Evolutionary conservation across 106 monocot species (phyloP).

Genomic region (Phalaenopsis equestris): DNA sequence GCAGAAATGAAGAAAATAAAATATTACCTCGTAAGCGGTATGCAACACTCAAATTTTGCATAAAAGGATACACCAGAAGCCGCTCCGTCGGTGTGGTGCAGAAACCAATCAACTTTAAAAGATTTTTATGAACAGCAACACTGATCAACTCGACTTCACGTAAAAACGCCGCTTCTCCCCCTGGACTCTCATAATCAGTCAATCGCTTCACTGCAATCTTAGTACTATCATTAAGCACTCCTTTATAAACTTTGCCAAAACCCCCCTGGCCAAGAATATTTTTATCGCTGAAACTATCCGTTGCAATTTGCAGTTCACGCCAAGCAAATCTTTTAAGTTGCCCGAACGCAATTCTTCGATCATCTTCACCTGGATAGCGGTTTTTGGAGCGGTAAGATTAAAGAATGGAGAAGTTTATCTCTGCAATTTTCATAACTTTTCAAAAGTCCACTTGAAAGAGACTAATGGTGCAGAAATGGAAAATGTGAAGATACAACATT

Average conservation of each 20-base stretch:
- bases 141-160: constrained; percentile 63
- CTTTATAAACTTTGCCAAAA: constrained; percentile 56
- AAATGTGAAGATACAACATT: not conserved
- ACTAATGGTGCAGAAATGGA: not conserved
- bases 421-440: not conserved
- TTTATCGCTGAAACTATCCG: constrained; percentile 43
- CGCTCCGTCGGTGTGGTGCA: constrained; percentile 43
- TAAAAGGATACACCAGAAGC: constrained; percentile 57
- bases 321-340: constrained; percentile 52
- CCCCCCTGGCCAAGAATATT: constrained; percentile 64
- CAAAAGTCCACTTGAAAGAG: not conserved
- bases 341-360: constrained; percentile 35
- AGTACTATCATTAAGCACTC: constrained; percentile 33
- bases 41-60: constrained; percentile 60
- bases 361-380: constrained; percentile 32
- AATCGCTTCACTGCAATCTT: constrained; percentile 52
- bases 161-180: constrained; percentile 47
- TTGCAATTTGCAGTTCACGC: constrained; percentile 53
- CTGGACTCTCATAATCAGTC: constrained; percentile 40
- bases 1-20: not conserved
- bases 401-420: not conserved
- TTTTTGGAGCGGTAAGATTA: not conserved
- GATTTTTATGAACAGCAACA: constrained; percentile 55
- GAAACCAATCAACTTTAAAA: constrained; percentile 48
- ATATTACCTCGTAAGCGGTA: constrained; percentile 46